phyloP scores from a whole-genome alignment of 2,329 filamentous ascomycete genomes.

The Microsporum canis region DNA sequence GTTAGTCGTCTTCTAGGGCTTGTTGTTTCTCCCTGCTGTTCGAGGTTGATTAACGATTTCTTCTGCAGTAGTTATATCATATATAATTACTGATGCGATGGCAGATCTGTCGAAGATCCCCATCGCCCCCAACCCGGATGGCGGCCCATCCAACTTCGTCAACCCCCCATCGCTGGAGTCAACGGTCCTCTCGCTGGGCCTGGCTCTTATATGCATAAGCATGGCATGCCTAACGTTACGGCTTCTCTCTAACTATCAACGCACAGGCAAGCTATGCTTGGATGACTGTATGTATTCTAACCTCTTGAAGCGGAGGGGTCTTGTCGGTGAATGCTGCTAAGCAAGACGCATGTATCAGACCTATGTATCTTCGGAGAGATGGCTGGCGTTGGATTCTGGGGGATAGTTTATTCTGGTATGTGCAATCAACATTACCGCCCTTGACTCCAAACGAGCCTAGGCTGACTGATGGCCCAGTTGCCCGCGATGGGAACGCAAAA shows the following conservation, averaged over 20 bases:
- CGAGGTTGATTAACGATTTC: background rate
- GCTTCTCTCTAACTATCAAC: background rate
- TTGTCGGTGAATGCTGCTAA: background rate
- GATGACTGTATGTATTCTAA: background rate
- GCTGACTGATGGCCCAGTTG: background rate
- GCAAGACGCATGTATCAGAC: background rate
- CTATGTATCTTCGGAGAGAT: background rate
- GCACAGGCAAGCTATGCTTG: background rate
- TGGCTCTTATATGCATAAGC: background rate
- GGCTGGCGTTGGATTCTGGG: background rate
- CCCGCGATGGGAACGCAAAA: background rate
- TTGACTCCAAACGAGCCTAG: background rate
- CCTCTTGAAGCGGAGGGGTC: background rate
- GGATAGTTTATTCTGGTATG: background rate
- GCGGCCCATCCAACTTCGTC: background rate
- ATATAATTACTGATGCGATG: background rate
- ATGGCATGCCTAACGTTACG: background rate
- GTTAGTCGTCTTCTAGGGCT: background rate
- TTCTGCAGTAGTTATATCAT: background rate
- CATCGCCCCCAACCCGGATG: slow-evolving; percentile 1
- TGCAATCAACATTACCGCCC: background rate
- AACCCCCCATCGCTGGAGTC: background rate
- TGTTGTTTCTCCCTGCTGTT: background rate
- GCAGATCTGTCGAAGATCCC: slow-evolving; percentile 1
- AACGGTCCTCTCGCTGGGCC: background rate